Base-by-base conservation (phyloP, 139 green algal genomes). In the Chlorella sorokiniana region DNA sequence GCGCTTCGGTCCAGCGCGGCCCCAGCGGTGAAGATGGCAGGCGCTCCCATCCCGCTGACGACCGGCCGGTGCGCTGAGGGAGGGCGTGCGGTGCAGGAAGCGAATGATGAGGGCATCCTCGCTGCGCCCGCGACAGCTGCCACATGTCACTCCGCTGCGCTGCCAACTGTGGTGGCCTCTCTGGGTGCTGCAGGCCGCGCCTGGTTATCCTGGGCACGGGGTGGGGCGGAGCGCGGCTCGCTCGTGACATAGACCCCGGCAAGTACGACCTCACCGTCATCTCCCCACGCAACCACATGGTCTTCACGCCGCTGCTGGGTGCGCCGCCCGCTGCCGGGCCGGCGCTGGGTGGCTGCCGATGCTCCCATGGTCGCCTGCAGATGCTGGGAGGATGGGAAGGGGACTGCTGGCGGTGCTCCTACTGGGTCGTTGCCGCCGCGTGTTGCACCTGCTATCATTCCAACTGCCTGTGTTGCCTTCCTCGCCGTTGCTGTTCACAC, bases 121-220 rank as follows among this genome's bases (percentile, higher is more conserved):
- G 11, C 16, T 16, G 14, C 48, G 16, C 18, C 22, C 18, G 6
- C 56, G 23, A 29, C 56, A 33, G 56, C 56, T 65, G 56, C 18
- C 48, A 59, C 11, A 25, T 59, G 48, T 59, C 14, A 59, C 48
- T n/a, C n/a, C n/a, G n/a, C n/a, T n/a, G n/a, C n/a, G n/a, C n/a
- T n/a, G n/a, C n/a, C n/a, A n/a, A n/a, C n/a, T n/a, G n/a, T n/a
- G n/a, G n/a, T n/a, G n/a, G n/a, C n/a, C n/a, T n/a, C n/a, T n/a
- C n/a, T n/a, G n/a, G n/a, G n/a, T n/a, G n/a, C 44, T n/a, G 61
- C 61, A 71, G 75, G 75, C 75, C 77, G n/a, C 89, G 94, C 18
- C 77, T 97, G 23, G 94, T 97, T 0, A 67, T 97, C 0, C 75
- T 97, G 4, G 94, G 94, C 6, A 94, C 91, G 9, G 94, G 94